Conservation (phyloP, 768 basidiomycete genomes). For the Kwoniella shandongensis region DNA sequence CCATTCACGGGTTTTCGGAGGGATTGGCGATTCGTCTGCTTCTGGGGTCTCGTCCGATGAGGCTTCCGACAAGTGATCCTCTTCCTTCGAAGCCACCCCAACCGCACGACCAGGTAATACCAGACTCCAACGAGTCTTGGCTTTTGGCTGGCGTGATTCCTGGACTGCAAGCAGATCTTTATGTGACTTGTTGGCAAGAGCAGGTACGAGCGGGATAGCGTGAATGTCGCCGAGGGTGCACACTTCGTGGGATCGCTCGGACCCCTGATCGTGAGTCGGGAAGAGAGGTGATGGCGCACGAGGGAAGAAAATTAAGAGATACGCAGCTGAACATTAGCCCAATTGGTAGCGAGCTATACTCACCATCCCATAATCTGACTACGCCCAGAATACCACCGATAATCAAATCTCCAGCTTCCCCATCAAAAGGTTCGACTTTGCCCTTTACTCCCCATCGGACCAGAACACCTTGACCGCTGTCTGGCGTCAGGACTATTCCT, state of each 20-base stretch:
- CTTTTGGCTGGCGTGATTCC: slow-evolving; percentile 17
- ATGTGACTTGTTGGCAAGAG: slow-evolving; percentile 22
- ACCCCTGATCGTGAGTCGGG: slow-evolving; percentile 22
- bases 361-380: slow-evolving; percentile 47
- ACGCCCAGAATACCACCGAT: slow-evolving; percentile 49
- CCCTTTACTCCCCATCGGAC: slow-evolving; percentile 45
- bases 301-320: slow-evolving; percentile 45
- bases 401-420: slow-evolving; percentile 19
- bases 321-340: slow-evolving; percentile 30
- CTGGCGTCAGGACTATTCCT: slow-evolving; percentile 32
- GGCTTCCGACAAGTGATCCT: slow-evolving; percentile 10
- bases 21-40: slow-evolving; percentile 26
- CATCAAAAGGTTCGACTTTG: slow-evolving; percentile 22
- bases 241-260: slow-evolving; percentile 27
- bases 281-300: slow-evolving; percentile 23
- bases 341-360: slow-evolving; percentile 3
- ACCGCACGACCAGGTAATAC: slow-evolving; percentile 1
- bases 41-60: slow-evolving; percentile 18
- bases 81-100: background rate
- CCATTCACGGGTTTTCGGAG: slow-evolving; percentile 18
- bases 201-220: slow-evolving; percentile 35
- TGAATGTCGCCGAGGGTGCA: slow-evolving; percentile 39
- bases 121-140: slow-evolving; percentile 20
- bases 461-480: slow-evolving; percentile 24
- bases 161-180: slow-evolving; percentile 16